phyloP scores from a whole-genome alignment of 192 early-diverging fungal genomes.

The Tieghemiomyces parasiticus region DNA sequence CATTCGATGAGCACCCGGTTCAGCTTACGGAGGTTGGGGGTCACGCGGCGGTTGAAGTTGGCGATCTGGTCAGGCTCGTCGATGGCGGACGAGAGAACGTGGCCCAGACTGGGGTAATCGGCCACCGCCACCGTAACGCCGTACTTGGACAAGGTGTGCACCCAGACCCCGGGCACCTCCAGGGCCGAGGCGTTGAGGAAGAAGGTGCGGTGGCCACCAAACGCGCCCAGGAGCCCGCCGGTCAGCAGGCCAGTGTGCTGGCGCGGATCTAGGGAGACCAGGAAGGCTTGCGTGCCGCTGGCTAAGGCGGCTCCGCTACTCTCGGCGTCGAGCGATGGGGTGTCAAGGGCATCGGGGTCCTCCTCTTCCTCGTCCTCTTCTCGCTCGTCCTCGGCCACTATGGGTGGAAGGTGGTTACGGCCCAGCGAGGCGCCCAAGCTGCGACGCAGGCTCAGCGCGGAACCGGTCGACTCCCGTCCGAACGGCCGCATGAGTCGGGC shows the following conservation, averaged over 20 bases:
- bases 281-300: constrained; percentile 28
- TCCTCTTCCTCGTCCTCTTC: too few species aligned
- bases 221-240: constrained; percentile 49
- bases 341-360: too few species aligned
- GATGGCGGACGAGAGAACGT: constrained; percentile 35
- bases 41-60: constrained; percentile 36
- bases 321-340: too few species aligned
- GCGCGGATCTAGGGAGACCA: constrained; percentile 60
- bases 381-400: too few species aligned
- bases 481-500: too few species aligned
- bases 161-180: constrained; percentile 51
- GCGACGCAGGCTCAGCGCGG: too few species aligned
- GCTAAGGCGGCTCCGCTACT: too few species aligned
- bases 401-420: too few species aligned
- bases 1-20: constrained; percentile 49
- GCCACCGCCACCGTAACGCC: constrained; percentile 48
- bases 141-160: constrained; percentile 51
- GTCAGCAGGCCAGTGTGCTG: constrained; percentile 65
- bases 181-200: constrained; percentile 44
- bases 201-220: constrained; percentile 50
- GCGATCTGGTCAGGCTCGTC: constrained; percentile 33
- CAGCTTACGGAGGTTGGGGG: constrained; percentile 38
- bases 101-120: constrained; percentile 50
- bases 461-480: too few species aligned
- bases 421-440: too few species aligned